phyloP scores from a whole-genome alignment of 257 asterid species.

The Eucommia ulmoides region DNA sequence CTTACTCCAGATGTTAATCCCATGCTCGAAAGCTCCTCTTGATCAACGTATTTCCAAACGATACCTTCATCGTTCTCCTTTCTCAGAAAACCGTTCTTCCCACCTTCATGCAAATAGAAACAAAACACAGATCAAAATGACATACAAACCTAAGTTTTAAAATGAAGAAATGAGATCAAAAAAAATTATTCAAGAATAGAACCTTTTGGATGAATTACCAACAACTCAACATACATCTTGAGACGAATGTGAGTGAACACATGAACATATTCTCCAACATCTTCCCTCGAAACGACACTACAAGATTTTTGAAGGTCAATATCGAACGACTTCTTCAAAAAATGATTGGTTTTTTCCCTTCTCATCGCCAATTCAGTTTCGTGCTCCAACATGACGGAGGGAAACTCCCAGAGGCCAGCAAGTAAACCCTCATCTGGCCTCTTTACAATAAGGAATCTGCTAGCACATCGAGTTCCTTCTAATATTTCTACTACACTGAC shows the following conservation, averaged over 20 bases:
- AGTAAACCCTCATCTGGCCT: constrained; percentile 87
- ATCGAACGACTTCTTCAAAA: constrained; percentile 52
- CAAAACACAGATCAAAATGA: constrained; percentile 8
- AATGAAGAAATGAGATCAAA: too few relatives aligned
- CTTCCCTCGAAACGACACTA: constrained; percentile 57
- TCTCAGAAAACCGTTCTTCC: constrained; percentile 16
- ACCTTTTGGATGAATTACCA: constrained; percentile 12
- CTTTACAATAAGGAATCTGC: constrained; percentile 64
- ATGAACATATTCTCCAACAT: constrained; percentile 76
- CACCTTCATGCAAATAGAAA: constrained; percentile 36
- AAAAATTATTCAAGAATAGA: constrained; percentile 2
- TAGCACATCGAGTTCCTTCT: constrained; percentile 35
- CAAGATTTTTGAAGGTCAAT: constrained; percentile 38
- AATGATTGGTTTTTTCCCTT: constrained; percentile 46
- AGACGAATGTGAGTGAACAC: constrained; percentile 81
- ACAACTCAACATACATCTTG: constrained; percentile 77
- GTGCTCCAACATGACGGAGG: constrained; percentile 62
- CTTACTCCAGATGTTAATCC: constrained; percentile 95
- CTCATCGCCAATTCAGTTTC: constrained; percentile 52
- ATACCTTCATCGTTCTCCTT: constrained; percentile 20
- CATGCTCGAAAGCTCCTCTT: constrained; percentile 48
- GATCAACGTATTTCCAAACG: constrained; percentile 65
- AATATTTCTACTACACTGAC: constrained; percentile 87
- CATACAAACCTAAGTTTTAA: constrained; percentile 8
- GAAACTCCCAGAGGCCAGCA: constrained; percentile 99